phyloP scores from a whole-genome alignment of 164 flowering plant species.

The Vitis labrusca region DNA sequence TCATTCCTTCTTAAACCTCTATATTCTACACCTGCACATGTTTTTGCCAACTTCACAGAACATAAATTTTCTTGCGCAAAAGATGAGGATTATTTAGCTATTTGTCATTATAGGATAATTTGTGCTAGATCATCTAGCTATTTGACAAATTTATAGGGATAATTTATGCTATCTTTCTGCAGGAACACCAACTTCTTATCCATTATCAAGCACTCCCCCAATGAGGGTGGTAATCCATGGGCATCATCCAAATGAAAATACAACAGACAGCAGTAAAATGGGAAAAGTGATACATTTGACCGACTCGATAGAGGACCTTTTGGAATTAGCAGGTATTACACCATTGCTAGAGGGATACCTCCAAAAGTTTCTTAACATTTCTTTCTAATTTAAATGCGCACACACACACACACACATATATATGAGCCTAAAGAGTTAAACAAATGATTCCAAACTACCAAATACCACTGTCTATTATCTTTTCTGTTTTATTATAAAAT shows the following conservation, averaged over 20 bases:
- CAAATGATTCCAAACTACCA: no score
- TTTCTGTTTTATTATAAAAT: not conserved
- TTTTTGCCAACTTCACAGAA: not conserved
- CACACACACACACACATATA: no score
- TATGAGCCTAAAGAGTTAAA: no score
- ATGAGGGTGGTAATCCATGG: conserved; percentile 65
- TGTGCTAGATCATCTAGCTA: not conserved
- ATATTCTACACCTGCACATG: not conserved
- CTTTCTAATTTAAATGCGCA: not conserved
- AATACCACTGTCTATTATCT: no score
- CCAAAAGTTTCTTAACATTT: not conserved
- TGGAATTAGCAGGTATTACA: conserved; percentile 60
- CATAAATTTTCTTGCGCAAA: no score
- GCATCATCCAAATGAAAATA: conserved; percentile 51
- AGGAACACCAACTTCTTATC: conserved; percentile 36
- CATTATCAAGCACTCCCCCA: conserved; percentile 28
- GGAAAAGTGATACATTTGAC: conserved; percentile 73
- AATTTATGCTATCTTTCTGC: conserved; percentile 19
- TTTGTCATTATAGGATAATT: no score
- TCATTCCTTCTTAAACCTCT: not conserved
- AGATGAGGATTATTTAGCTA: no score
- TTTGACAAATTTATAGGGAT: not conserved
- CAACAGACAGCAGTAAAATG: conserved; percentile 23
- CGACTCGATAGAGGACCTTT: conserved; percentile 52
- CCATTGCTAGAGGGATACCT: not conserved